Conservation (phyloP, 208 protist genomes). For the Trypanosoma vivax region DNA sequence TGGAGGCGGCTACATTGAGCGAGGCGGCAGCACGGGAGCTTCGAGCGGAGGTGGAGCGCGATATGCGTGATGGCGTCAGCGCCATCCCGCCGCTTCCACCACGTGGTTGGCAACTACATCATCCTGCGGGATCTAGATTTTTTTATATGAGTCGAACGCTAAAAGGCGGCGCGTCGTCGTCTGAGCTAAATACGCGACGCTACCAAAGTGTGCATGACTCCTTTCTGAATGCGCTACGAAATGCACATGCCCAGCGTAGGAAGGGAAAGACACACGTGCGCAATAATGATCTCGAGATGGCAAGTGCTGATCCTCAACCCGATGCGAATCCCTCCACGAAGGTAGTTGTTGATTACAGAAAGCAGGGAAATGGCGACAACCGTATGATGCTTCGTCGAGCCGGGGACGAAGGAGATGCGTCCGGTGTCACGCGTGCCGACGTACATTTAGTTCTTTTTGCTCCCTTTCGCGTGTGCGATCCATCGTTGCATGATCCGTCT, state of each 20-base stretch:
- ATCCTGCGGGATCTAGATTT: constrained; percentile 40
- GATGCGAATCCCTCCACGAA: not conserved
- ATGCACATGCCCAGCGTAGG: not conserved
- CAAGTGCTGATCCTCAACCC: not conserved
- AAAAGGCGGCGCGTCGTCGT: constrained; percentile 1
- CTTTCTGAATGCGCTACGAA: constrained; percentile 8
- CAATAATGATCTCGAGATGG: not conserved
- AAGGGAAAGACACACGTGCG: not conserved
- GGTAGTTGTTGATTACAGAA: constrained; percentile 6
- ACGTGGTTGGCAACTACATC: constrained; percentile 53
- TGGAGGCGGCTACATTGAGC: constrained; percentile 13
- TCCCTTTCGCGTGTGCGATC: constrained; percentile 66
- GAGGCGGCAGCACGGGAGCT: constrained; percentile 34
- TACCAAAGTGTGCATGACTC: constrained; percentile 62
- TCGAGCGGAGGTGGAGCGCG: constrained; percentile 59
- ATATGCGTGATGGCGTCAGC: constrained; percentile 47
- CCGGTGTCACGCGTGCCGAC: constrained; percentile 26
- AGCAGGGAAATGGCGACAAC: not conserved
- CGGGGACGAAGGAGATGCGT: not conserved
- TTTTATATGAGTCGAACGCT: constrained; percentile 44
- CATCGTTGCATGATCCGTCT: constrained; percentile 38
- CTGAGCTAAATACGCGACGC: constrained; percentile 12
- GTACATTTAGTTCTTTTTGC: constrained; percentile 48
- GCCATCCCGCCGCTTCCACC: constrained; percentile 74
- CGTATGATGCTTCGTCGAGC: not conserved